phyloP scores from a whole-genome alignment of 345 rosid genomes.

The Citrus cavaleriei region DNA sequence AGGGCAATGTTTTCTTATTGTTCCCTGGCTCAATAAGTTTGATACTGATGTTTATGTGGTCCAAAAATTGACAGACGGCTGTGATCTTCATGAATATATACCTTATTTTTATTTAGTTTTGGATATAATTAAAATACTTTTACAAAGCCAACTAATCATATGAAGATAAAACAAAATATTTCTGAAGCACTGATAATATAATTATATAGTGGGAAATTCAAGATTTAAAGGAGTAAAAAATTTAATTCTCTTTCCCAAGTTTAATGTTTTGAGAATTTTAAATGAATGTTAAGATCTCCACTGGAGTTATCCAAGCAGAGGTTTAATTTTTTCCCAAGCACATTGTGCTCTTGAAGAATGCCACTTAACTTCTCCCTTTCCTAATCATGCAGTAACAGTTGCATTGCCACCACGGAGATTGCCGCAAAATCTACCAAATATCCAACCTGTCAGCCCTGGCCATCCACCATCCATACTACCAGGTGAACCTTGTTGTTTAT shows the following conservation, averaged over 20 bases:
- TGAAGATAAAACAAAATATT: background rate
- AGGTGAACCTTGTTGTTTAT: constrained; percentile 20
- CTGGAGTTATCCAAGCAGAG: background rate
- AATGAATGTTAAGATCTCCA: no score
- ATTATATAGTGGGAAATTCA: no score
- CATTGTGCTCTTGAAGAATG: background rate
- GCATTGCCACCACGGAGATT: constrained; percentile 1
- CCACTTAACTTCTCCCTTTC: background rate
- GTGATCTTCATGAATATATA: background rate
- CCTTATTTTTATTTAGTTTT: background rate
- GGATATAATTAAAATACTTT: background rate
- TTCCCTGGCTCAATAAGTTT: background rate
- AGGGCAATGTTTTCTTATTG: background rate
- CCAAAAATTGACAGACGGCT: background rate
- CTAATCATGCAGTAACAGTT: constrained; percentile 8
- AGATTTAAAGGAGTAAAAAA: no score
- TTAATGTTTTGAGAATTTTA: no score
- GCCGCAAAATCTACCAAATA: background rate
- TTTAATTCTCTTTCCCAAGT: no score
- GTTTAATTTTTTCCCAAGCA: background rate
- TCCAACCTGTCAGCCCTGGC: background rate
- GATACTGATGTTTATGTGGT: background rate
- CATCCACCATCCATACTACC: constrained; percentile 13
- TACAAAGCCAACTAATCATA: background rate
- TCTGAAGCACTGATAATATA: background rate